Conservation (phyloP, 2,329 filamentous ascomycete species). For the Phoma herbarum region DNA sequence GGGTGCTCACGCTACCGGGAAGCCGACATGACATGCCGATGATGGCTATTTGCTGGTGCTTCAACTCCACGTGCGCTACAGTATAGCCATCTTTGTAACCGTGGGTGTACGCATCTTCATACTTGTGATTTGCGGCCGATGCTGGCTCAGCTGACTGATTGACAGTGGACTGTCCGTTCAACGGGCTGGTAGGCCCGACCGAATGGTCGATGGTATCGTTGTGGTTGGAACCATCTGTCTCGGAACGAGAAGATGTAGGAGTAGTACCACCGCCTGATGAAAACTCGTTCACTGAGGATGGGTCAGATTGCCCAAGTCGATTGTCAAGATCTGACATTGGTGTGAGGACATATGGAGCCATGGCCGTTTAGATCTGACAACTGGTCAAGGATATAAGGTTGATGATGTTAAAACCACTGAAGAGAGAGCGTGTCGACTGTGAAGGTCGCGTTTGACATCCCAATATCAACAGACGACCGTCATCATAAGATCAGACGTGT, state of each 20-base stretch:
- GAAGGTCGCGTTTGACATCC: not conserved
- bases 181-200: not conserved
- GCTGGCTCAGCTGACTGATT: not conserved
- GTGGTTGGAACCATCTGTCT: not conserved
- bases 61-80: slow-evolving; percentile 26
- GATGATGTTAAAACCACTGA: too few species aligned
- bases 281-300: not conserved
- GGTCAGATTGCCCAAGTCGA: slow-evolving; percentile 5
- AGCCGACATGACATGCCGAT: slow-evolving; percentile 50
- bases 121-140: not conserved
- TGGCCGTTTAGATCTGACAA: not conserved
- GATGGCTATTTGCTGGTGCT: slow-evolving; percentile 47
- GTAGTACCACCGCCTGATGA: slow-evolving; percentile 1
- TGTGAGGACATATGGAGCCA: slow-evolving; percentile 35
- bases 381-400: not conserved
- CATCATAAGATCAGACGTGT: not conserved
- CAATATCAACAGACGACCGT: not conserved
- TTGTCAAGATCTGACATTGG: slow-evolving; percentile 25
- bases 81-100: slow-evolving; percentile 32
- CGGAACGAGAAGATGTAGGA: slow-evolving; percentile 2
- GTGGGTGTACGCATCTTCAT: slow-evolving; percentile 28
- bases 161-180: not conserved
- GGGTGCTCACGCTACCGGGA: slow-evolving; percentile 34
- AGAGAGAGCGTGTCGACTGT: not conserved
- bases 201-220: not conserved